A percentile compares a stretch with the other conserved stretches of the same genome.
phyloP scores from a whole-genome alignment of 768 basidiomycete genomes.

The Leccinellum rugosiceps region DNA sequence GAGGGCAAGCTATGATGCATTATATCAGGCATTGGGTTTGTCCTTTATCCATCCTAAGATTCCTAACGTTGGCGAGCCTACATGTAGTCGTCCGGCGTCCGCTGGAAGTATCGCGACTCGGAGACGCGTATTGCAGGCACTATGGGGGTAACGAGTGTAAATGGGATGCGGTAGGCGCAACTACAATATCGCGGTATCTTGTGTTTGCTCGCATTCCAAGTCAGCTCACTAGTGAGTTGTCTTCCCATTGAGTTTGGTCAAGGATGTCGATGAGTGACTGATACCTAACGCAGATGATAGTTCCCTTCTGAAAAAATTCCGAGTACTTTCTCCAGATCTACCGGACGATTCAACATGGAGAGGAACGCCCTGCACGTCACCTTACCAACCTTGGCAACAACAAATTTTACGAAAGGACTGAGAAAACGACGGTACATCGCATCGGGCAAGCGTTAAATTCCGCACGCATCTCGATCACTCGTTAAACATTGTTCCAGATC shows the following conservation, averaged over 20 bases:
- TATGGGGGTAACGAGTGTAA: background rate
- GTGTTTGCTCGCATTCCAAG: background rate
- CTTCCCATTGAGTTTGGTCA: background rate
- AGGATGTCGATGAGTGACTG: background rate
- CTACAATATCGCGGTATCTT: background rate
- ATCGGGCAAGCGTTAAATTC: constrained; percentile 8
- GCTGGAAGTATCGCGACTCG: background rate
- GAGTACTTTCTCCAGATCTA: constrained; percentile 12
- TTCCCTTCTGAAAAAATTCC: constrained; percentile 8
- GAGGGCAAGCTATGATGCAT: too few relatives aligned
- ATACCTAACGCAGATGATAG: constrained; percentile 16
- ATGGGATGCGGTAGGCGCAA: too few relatives aligned
- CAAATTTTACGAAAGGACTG: constrained; percentile 16
- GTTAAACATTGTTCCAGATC: too few relatives aligned
- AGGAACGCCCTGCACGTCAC: too few relatives aligned
- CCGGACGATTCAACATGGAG: background rate
- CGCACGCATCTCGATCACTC: too few relatives aligned
- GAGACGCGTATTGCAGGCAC: background rate
- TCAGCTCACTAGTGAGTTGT: constrained; percentile 7
- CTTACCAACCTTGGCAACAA: too few relatives aligned
- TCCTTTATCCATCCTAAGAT: too few relatives aligned
- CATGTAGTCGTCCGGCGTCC: background rate
- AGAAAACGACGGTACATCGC: constrained; percentile 20
- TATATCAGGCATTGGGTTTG: too few relatives aligned
- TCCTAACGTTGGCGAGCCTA: too few relatives aligned